A percentile compares a stretch with the other conserved stretches of the same genome.
phyloP scores from a whole-genome alignment of 371 early-diverging fungal genomes.

The Entomophthora muscae region DNA sequence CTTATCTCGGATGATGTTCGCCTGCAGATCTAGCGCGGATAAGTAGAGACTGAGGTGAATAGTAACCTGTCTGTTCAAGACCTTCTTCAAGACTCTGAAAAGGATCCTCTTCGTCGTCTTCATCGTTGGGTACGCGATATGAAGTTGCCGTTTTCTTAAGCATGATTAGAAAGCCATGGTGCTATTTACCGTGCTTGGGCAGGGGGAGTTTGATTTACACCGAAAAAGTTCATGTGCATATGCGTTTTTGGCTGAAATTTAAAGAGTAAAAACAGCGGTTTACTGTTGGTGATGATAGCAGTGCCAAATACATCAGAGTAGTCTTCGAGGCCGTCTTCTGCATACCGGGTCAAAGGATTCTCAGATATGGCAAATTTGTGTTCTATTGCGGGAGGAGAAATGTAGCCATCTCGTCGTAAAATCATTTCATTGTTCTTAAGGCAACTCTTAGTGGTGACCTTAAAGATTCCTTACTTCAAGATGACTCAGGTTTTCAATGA shows the following conservation, averaged over 20 bases:
- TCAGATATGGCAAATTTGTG: background rate
- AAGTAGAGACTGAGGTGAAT: background rate
- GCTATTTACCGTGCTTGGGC: too few relatives aligned
- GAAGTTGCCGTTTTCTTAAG: slow-evolving; percentile 8
- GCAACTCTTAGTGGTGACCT: too few relatives aligned
- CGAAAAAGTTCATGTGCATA: too few relatives aligned
- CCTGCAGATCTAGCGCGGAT: slow-evolving; percentile 18
- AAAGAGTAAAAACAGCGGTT: too few relatives aligned
- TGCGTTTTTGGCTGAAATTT: too few relatives aligned
- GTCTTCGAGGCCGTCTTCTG: slow-evolving; percentile 17
- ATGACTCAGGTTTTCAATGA: too few relatives aligned
- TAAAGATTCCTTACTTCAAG: too few relatives aligned
- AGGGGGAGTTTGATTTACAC: too few relatives aligned
- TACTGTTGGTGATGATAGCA: slow-evolving; percentile 4
- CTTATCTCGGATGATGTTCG: slow-evolving; percentile 22
- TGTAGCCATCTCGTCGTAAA: too few relatives aligned
- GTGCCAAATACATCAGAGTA: slow-evolving; percentile 16
- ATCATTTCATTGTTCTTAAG: too few relatives aligned
- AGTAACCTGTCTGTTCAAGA: slow-evolving; percentile 21
- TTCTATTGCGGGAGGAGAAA: slow-evolving; percentile 5
- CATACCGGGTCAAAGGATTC: slow-evolving; percentile 16
- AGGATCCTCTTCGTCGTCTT: slow-evolving; percentile 28
- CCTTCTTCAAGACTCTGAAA: slow-evolving; percentile 26
- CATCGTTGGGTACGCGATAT: slow-evolving; percentile 7
- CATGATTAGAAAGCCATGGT: too few relatives aligned